A percentile compares a stretch with the other conserved stretches of the same genome.
Conservation (phyloP, 2,329 filamentous ascomycete genomes). For the Pseudogymnoascus sp. region DNA sequence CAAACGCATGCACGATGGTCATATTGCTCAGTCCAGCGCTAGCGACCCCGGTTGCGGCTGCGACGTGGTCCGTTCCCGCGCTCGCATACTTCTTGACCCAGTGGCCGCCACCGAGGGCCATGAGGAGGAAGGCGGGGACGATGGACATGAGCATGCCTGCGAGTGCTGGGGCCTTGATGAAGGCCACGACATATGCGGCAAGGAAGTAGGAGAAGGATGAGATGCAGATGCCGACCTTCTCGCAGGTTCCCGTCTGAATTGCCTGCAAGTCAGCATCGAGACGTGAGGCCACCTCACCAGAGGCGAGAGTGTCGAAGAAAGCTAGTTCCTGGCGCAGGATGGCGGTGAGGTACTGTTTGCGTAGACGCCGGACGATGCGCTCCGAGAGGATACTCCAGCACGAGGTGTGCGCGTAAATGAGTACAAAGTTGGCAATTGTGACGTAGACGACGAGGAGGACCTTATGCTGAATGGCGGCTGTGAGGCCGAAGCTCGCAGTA, state of each 20-base stretch:
- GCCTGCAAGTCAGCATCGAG: conserved; percentile 51
- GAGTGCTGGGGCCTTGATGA: conserved; percentile 49
- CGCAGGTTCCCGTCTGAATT: conserved; percentile 51
- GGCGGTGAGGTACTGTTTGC: conserved; percentile 40
- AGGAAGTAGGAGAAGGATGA: conserved; percentile 52
- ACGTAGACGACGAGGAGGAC: conserved; percentile 56
- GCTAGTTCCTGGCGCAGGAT: conserved; percentile 45
- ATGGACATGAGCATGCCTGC: conserved; percentile 47
- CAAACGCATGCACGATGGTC: conserved; percentile 47
- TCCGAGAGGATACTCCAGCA: conserved; percentile 45
- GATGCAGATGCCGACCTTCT: conserved; percentile 54
- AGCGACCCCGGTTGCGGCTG: conserved; percentile 44
- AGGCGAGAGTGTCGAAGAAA: conserved; percentile 49
- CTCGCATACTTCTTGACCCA: conserved; percentile 39
- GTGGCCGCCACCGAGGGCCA: conserved; percentile 40
- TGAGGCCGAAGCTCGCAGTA: conserved; percentile 28
- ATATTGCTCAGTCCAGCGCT: conserved; percentile 46
- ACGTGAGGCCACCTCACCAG: conserved; percentile 45
- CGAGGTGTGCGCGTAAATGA: conserved; percentile 43
- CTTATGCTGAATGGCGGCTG: conserved; percentile 44
- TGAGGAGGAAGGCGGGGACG: conserved; percentile 42
- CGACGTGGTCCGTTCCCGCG: conserved; percentile 39
- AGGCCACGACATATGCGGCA: conserved; percentile 52
- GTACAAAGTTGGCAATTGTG: conserved; percentile 44
- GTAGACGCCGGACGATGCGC: conserved; percentile 40